Base-by-base conservation (phyloP, 176 grass and related monocot genomes). In the Raddia guianensis region DNA sequence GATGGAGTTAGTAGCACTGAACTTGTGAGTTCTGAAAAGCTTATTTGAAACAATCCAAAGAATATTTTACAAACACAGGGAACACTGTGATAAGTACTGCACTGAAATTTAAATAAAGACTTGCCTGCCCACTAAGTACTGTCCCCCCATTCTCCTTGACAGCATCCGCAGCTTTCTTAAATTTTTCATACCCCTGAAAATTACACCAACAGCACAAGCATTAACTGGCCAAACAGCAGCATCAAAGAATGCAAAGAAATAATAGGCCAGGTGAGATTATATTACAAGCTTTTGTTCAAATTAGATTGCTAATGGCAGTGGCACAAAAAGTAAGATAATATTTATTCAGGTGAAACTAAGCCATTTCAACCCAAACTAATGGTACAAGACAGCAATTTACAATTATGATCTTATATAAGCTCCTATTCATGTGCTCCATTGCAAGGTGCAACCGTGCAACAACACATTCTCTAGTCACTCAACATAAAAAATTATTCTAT, bases 131-230 rank as follows among this genome's bases (percentile, higher is more conserved):
- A 74, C 86, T 98, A 49, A 98, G 47, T 84, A 89, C 70, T 57
- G 75, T 74, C 9, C 90, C 87, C 1, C 76, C 87, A 75, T 80
- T 89, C 49, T 84, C 92, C 66, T 98, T 83, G 60, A 98, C 88
- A 93, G 91, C 92, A 55, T 91, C 90, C 55, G 87, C 96, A 82
- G 90, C 86, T 79, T 95, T 98, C 80, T 91, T 94, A 91, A 98
- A 98, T 67, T 89, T 98, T 49, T 98, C 95, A 76, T 83, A 92
- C 44, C 95, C 92, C 95, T 98, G 90, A 71, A 90, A 73, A 58
- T 65, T 57, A 58, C 53, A 73, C 34, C 62, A 51, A 79, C 47
- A 48, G 63, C 13, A 81, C 69, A 74, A 85, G 45, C 64, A 61
- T 21, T 50, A 66, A 34, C 3, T 33, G 52, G 72, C 0, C 32